Conservation (phyloP, 2,329 filamentous ascomycete species). For the Stemphylium vesicarium region DNA sequence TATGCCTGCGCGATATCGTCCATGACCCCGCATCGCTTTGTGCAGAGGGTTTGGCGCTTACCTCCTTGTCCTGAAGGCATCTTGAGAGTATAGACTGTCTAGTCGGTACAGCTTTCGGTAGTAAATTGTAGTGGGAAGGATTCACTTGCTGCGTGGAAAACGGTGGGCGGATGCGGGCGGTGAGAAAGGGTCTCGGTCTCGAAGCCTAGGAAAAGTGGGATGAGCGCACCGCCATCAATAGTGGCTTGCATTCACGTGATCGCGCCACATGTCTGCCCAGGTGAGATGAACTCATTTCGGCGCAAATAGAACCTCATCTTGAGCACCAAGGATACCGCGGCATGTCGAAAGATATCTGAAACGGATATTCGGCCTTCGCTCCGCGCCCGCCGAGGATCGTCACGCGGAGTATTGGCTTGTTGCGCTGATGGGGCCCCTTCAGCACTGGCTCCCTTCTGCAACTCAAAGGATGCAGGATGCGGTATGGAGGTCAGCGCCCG, state of each 20-base stretch:
- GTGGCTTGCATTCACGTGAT: slow-evolving; percentile 2
- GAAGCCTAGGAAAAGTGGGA: slow-evolving; percentile 21
- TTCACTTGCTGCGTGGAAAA: slow-evolving; percentile 25
- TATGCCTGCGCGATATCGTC: background rate
- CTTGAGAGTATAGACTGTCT: slow-evolving; percentile 25
- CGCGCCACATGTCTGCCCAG: background rate
- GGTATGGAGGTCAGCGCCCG: slow-evolving; percentile 7
- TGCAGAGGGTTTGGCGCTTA: slow-evolving; percentile 34
- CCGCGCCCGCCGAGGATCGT: background rate
- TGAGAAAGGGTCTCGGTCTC: slow-evolving; percentile 24
- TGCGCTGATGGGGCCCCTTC: background rate
- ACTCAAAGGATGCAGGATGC: slow-evolving; percentile 7
- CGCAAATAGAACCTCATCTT: background rate
- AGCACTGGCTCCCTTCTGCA: background rate
- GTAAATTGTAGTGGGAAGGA: slow-evolving; percentile 9
- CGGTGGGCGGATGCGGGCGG: slow-evolving; percentile 24
- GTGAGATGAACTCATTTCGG: background rate
- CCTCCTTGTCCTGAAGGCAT: slow-evolving; percentile 61
- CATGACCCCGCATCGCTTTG: slow-evolving; percentile 10
- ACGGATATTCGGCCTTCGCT: background rate
- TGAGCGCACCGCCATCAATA: slow-evolving; percentile 10
- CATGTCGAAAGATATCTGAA: background rate
- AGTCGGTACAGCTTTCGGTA: background rate
- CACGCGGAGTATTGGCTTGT: slow-evolving; percentile 1
- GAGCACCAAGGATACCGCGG: background rate